Conservation (phyloP, 2,329 filamentous ascomycete species). For the Penicillium sp. region DNA sequence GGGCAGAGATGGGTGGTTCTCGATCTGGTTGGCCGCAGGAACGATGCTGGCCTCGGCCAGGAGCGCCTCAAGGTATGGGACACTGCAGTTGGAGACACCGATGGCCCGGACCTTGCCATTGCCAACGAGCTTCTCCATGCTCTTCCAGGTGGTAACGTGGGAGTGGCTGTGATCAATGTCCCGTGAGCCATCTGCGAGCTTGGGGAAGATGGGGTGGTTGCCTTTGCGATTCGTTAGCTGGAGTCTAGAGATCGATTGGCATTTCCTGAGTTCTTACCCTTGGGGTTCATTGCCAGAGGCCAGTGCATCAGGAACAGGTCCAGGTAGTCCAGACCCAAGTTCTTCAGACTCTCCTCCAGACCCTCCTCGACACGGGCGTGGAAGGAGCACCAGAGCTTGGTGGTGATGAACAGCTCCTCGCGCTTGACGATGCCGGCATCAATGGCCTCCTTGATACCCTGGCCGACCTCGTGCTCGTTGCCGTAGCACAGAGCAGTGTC, state of each 20-base stretch:
- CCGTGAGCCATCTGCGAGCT: conserved; percentile 68
- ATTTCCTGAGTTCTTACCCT: conserved; percentile 49
- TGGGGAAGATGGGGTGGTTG: conserved; percentile 62
- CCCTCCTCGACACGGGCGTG: conserved; percentile 68
- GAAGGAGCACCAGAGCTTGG: conserved; percentile 83
- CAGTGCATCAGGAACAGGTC: conserved; percentile 84
- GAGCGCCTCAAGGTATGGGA: conserved; percentile 55
- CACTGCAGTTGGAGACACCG: conserved; percentile 61
- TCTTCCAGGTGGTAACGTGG: conserved; percentile 75
- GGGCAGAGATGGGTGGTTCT: conserved; percentile 71
- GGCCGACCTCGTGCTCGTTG: conserved; percentile 78
- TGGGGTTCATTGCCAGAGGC: conserved; percentile 75
- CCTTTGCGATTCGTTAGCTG: conserved; percentile 16
- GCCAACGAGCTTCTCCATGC: conserved; percentile 60
- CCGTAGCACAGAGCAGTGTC: conserved; percentile 41
- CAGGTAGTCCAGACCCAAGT: conserved; percentile 75
- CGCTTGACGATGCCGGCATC: conserved; percentile 67
- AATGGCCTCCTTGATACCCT: conserved; percentile 73
- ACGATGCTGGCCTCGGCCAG: conserved; percentile 58
- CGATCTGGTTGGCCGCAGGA: conserved; percentile 77
- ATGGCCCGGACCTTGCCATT: conserved; percentile 58
- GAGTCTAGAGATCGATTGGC: not conserved
- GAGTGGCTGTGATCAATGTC: conserved; percentile 70
- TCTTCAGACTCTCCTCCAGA: conserved; percentile 71
- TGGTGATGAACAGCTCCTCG: conserved; percentile 79